Evolutionary conservation across 2,329 filamentous ascomycete genomes (phyloP), one percentile per base, ranked within the genome.

Genomic region (Diaporthe citriasiana): DNA sequence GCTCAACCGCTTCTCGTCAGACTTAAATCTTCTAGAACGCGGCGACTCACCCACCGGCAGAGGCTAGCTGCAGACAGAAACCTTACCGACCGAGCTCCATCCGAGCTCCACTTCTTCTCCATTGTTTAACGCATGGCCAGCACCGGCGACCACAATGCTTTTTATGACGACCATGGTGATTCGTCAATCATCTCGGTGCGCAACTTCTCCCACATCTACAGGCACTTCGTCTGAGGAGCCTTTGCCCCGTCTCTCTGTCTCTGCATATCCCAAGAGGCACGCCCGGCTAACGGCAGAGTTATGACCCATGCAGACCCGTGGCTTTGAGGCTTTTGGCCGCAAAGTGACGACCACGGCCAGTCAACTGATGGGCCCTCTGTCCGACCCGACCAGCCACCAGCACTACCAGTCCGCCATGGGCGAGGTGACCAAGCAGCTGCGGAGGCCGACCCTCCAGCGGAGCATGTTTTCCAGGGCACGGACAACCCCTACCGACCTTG

Each of bases 301-400:
- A 70, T 53, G 55, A 69, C 56, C 72, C 51, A 75, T 76, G 68
- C 79, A 98, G 95, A 92, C 94, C 72, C 93, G 95, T 79, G 94
- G 97, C 77, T 87, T 98, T 79, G 95, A 98, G 85, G 94, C 94
- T 72, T 98, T 99, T 84, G 92, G 95, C 78, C 92, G 96, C 81
- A 99, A 98, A 85, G 95, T 98, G 76, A 97, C 95, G 40, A 95
- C 95, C 38, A 98, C 97, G 27, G 97, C 97, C 73, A 94, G 92
- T 80, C 95, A 97, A 83, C 88, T 99, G 78, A 97, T 98, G 80
- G 93, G 90, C 57, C 91, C 93, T 60, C 84, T 90, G 73, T 81
- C 85, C 78, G 90, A 92, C 76, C 83, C 88, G 82, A 78, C 87
- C 80, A 79, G 88, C 84, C 81, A 88, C 82, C 80, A 87, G 74